Conservation (phyloP, 2,329 filamentous ascomycete species). For the Helotiales sp. region DNA sequence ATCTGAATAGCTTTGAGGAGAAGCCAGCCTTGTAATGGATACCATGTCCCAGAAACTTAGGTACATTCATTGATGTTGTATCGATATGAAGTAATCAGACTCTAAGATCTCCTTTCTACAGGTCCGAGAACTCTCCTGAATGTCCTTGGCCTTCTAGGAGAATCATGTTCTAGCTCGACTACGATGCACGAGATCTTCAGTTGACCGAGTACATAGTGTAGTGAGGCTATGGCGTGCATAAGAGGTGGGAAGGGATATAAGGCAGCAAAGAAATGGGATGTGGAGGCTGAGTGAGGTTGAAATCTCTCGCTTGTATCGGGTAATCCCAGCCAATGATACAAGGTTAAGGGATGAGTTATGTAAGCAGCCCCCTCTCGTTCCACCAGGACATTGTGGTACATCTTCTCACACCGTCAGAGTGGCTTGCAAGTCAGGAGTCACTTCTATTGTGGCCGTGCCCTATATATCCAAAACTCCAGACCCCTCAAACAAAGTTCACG, state of each 20-base stretch:
- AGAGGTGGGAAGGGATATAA: background rate
- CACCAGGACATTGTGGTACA: no score
- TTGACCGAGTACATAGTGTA: background rate
- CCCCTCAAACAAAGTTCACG: background rate
- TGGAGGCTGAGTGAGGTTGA: background rate
- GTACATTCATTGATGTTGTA: no score
- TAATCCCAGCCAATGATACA: background rate
- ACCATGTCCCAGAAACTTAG: no score
- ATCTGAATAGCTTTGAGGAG: no score
- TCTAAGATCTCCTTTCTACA: no score
- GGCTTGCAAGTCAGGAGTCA: background rate
- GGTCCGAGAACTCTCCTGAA: no score
- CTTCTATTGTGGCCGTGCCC: background rate
- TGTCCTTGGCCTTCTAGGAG: background rate
- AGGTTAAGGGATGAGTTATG: background rate
- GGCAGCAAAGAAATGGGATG: background rate
- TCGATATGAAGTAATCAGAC: no score
- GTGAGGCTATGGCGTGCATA: background rate
- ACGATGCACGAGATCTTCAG: background rate
- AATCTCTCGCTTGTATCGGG: background rate
- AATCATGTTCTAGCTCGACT: background rate
- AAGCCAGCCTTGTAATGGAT: no score
- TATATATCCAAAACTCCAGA: background rate
- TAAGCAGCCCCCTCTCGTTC: background rate
- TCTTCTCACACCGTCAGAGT: background rate